Percentiles rank a stretch among this genome's conserved stretches.
These are phyloP conservation scores for Antitrichia curtipendula DNA, from an alignment of 225 moss, liverwort and hornwort species.

Conservation along the genomic window DNA sequence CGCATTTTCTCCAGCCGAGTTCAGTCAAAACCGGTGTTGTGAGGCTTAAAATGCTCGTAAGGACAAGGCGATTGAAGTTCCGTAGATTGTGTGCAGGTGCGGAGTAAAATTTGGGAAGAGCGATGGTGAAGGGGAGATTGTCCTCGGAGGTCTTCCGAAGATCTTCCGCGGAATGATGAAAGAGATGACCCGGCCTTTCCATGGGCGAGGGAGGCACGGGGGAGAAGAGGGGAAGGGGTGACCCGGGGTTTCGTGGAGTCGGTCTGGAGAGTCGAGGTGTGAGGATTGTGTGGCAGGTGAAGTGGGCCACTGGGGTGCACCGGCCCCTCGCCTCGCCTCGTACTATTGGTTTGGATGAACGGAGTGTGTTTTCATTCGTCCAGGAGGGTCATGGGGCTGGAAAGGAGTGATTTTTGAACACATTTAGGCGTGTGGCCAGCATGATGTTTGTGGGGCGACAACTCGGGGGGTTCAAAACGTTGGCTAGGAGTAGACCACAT, in stretches of 20 bases:
- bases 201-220: neutral
- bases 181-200: neutral
- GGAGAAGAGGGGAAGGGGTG: neutral
- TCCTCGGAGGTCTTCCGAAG: neutral
- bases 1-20: neutral
- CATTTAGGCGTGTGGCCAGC: neutral
- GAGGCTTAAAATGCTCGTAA: neutral
- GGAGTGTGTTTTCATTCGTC: neutral
- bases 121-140: neutral
- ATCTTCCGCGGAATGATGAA: neutral
- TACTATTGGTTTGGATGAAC: neutral
- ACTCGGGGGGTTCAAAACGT: neutral
- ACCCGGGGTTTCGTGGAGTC: neutral
- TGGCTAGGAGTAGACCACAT: neutral
- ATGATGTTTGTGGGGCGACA: neutral
- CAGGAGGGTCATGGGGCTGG: neutral
- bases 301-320: neutral
- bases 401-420: neutral
- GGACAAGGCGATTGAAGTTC: neutral
- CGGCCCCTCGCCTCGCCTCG: neutral
- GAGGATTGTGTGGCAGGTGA: slow-evolving; percentile 1
- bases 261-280: neutral
- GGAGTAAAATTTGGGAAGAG: neutral
- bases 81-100: neutral
- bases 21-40: neutral